Conservation (phyloP, 1,284 basidiomycete genomes). For the Polyporus tsugae region DNA sequence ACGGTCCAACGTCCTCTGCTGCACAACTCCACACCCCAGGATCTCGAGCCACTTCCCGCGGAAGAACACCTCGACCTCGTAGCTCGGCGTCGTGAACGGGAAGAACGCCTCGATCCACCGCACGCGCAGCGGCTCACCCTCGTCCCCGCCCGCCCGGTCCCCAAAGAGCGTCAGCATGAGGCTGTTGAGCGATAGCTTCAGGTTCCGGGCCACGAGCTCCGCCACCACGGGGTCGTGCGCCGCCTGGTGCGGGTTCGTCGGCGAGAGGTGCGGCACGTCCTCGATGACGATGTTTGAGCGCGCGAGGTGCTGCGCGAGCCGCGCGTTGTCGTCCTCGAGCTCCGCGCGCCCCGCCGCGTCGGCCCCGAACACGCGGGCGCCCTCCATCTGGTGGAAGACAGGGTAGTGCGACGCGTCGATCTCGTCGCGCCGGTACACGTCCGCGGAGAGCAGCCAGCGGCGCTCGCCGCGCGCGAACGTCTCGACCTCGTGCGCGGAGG, state of each 20-base stretch:
- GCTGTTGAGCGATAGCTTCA: constrained; percentile 93
- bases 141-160: constrained; percentile 53
- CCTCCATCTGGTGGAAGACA: constrained; percentile 99
- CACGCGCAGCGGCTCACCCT: constrained; percentile 78
- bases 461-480: constrained; percentile 82
- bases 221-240: constrained; percentile 79
- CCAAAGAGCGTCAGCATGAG: constrained; percentile 90
- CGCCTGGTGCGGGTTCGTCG: constrained; percentile 84
- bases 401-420: constrained; percentile 98
- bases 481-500: constrained; percentile 97
- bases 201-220: constrained; percentile 79
- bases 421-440: constrained; percentile 98
- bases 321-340: constrained; percentile 70
- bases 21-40: constrained; percentile 92
- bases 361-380: constrained; percentile 81
- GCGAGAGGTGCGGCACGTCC: constrained; percentile 81
- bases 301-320: constrained; percentile 68
- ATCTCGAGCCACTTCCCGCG: constrained; percentile 98
- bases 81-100: constrained; percentile 97
- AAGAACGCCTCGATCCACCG: constrained; percentile 99
- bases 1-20: constrained; percentile 87
- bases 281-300: constrained; percentile 84
- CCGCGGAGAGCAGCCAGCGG: constrained; percentile 94
- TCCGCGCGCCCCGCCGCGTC: constrained; percentile 62
- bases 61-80: constrained; percentile 98